Percentiles rank a stretch among this genome's conserved stretches.
Conservation (phyloP, 495 filamentous ascomycete species). For the Lophium mytilinum region DNA sequence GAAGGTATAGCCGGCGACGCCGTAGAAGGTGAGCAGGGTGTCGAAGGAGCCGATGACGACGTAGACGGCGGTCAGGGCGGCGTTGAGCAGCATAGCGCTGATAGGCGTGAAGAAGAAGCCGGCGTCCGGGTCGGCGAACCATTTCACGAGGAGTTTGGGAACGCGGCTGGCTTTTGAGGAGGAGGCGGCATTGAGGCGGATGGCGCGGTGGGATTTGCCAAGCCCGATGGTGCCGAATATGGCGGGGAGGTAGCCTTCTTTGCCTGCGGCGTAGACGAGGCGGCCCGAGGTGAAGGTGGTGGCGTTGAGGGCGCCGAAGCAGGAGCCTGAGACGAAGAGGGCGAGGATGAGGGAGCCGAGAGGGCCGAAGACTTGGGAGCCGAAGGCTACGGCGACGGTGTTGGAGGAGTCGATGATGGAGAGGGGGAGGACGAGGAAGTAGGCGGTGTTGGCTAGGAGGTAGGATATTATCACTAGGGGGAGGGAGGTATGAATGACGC, state of each 20-base stretch:
- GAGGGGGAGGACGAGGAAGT: slow-evolving; percentile 90
- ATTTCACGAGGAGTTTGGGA: slow-evolving; percentile 12
- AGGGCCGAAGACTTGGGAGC: slow-evolving; percentile 78
- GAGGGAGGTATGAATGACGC: slow-evolving; percentile 95
- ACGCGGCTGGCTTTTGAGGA: not conserved
- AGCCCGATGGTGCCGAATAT: slow-evolving; percentile 79
- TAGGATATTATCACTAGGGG: slow-evolving; percentile 87
- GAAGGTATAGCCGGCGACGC: slow-evolving; percentile 91
- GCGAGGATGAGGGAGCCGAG: slow-evolving; percentile 77
- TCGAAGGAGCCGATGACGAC: slow-evolving; percentile 81
- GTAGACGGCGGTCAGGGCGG: slow-evolving; percentile 61
- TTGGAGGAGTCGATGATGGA: slow-evolving; percentile 72
- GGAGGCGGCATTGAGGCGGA: slow-evolving; percentile 25
- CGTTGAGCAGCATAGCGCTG: slow-evolving; percentile 78
- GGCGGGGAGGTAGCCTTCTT: slow-evolving; percentile 85
- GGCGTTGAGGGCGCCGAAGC: slow-evolving; percentile 82
- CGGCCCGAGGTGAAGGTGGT: slow-evolving; percentile 90
- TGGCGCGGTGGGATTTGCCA: slow-evolving; percentile 20
- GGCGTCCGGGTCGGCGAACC: slow-evolving; percentile 33
- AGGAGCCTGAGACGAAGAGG: slow-evolving; percentile 78
- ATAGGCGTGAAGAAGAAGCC: slow-evolving; percentile 73
- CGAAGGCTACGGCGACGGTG: slow-evolving; percentile 91
- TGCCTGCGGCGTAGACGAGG: slow-evolving; percentile 87
- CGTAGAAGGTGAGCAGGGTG: slow-evolving; percentile 91
- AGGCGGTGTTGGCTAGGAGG: slow-evolving; percentile 81